Base-by-base conservation (phyloP, 106 monocot species). In the Amphibolis antarctica region DNA sequence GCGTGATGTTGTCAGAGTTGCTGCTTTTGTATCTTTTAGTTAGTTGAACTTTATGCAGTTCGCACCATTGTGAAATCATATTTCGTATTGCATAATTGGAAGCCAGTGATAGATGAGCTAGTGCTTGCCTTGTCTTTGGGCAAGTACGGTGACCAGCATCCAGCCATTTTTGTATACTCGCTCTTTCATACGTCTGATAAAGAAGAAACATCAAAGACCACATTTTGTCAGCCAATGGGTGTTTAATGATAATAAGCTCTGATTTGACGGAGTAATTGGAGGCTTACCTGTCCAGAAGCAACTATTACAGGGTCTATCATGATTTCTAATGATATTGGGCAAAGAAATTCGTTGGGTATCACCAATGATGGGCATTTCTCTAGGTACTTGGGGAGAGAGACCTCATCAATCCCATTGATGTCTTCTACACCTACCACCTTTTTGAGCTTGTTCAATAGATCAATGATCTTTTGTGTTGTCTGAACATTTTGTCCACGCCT, bases 251-350 rank as follows among this genome's bases (percentile, higher is more conserved):
- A 3, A 3, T 17, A 0, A 49, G n/a, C 12, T 17, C n/a, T 49
- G 49, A 19, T 12, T 43, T 23, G 31, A 49, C 29, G 21, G 15
- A 14, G 0, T 18, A 62, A 62, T 18, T 13, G 42, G 17, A 66
- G 27, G 9, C 25, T 50, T 59, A 83, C 83, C 79, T 83, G 83
- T 21, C 83, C 83, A 17, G 73, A 76, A 20, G 79, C 83, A 51
- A 76, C 67, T 10, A 83, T 83, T 28, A 80, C 83, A 14, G 83
- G 83, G 59, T 83, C 83, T n/a, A 42, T 68, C 83, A 83, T 83
- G 60, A 83, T 83, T 60, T 73, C 79, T 11, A 83, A 21, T 18
- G 83, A 76, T 44, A 83, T 74, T 20, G 83, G 76, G 28, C 83
- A 83, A n/a, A 84, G 69, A 45, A 84, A 84, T 13, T 84, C 84